Conservation (phyloP, 495 filamentous ascomycete species). For the Annulohypoxylon maeteangense region DNA sequence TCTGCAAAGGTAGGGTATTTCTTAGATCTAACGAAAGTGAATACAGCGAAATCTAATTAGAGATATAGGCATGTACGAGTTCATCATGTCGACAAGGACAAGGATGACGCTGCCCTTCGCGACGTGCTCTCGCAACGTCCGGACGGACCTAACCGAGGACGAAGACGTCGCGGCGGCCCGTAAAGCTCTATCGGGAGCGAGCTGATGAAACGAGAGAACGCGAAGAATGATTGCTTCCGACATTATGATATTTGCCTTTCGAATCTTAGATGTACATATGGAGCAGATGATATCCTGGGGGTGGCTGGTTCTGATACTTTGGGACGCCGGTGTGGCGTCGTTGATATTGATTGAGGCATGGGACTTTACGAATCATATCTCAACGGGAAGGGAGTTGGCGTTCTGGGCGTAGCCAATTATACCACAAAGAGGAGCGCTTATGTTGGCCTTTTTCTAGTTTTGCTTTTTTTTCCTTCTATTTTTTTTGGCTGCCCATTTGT, state of each 20-base stretch:
- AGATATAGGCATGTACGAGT: constrained; percentile 82
- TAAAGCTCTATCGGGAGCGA: constrained; percentile 10
- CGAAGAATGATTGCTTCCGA: constrained; percentile 39
- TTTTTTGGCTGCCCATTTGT: constrained; percentile 13
- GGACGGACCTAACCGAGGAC: constrained; percentile 83
- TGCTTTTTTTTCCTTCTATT: constrained; percentile 20
- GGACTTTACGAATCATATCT: constrained; percentile 34
- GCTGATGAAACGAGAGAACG: constrained; percentile 30
- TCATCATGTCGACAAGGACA: constrained; percentile 87
- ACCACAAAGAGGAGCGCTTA: constrained; percentile 42
- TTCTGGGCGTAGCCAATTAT: constrained; percentile 45
- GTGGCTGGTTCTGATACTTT: constrained; percentile 32
- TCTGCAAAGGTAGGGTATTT: constrained; percentile 82
- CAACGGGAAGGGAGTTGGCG: constrained; percentile 34
- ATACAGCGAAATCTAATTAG: constrained; percentile 32
- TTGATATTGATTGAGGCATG: constrained; percentile 30
- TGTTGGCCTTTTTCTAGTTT: constrained; percentile 19
- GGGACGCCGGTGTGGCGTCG: constrained; percentile 28
- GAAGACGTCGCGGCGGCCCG: constrained; percentile 71
- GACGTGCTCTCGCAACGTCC: constrained; percentile 85
- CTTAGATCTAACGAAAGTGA: background rate
- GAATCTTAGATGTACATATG: constrained; percentile 46
- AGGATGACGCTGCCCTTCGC: constrained; percentile 81
- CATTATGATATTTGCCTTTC: constrained; percentile 43
- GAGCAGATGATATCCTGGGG: constrained; percentile 44